A percentile compares a stretch with the other conserved stretches of the same genome.
These are phyloP conservation scores for Kodamaea derodonti DNA, from an alignment of 1,139 yeast genomes.

Conservation along the genomic window DNA sequence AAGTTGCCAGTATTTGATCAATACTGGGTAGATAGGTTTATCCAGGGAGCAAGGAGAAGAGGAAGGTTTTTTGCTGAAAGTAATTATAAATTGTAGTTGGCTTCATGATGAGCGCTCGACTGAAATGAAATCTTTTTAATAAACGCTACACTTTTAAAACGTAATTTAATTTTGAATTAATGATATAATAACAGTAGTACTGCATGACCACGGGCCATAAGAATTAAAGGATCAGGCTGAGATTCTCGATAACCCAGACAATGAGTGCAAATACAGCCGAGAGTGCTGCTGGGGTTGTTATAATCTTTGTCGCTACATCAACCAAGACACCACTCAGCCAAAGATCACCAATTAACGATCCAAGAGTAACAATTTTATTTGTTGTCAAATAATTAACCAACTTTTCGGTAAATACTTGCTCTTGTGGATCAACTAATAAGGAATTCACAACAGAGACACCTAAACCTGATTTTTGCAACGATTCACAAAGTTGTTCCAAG, in stretches of 20 bases:
- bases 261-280: constrained; percentile 4
- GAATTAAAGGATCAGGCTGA: constrained; percentile 3
- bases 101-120: no score
- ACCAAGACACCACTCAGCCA: constrained; percentile 11
- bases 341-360: constrained; percentile 11
- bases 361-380: constrained; percentile 17
- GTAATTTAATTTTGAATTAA: background rate
- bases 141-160: no score
- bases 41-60: constrained; percentile 19
- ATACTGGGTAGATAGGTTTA: constrained; percentile 17
- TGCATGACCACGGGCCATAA: background rate
- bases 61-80: constrained; percentile 10
- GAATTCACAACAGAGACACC: constrained; percentile 23
- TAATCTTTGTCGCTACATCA: constrained; percentile 9
- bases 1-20: constrained; percentile 21
- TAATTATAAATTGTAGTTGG: background rate
- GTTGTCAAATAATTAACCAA: constrained; percentile 17
- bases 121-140: no score
- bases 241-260: constrained; percentile 2
- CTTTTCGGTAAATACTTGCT: constrained; percentile 19
- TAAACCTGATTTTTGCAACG: constrained; percentile 28
- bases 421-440: constrained; percentile 18
- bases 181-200: constrained; percentile 6
- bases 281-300: constrained; percentile 10
- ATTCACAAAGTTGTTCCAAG: constrained; percentile 19